Conservation (phyloP, 345 rosid genomes). For the Salix brachista region DNA sequence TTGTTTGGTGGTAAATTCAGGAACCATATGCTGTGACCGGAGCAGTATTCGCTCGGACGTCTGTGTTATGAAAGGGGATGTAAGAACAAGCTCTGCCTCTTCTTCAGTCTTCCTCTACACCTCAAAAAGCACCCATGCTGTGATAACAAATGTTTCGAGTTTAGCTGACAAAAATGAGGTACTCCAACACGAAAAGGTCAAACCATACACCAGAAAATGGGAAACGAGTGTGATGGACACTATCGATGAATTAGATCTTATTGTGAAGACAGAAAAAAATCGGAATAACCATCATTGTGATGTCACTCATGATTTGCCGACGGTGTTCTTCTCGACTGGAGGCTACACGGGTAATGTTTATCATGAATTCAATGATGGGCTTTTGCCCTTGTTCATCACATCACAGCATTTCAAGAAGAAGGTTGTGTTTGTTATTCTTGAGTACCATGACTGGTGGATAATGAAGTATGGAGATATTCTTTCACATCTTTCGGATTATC, state of each 20-base stretch:
- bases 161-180: slow-evolving; percentile 7
- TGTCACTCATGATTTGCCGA: slow-evolving; percentile 58
- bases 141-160: slow-evolving; percentile 17
- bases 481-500: slow-evolving; percentile 52
- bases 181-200: slow-evolving; percentile 51
- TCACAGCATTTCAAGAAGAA: slow-evolving; percentile 63
- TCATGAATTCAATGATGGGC: slow-evolving; percentile 84
- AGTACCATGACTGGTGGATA: slow-evolving; percentile 84
- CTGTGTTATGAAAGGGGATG: slow-evolving; percentile 75
- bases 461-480: slow-evolving; percentile 63
- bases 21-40: slow-evolving; percentile 74
- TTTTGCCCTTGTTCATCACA: slow-evolving; percentile 71
- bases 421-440: slow-evolving; percentile 74
- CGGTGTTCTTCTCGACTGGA: slow-evolving; percentile 76
- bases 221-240: slow-evolving; percentile 68
- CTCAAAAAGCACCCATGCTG: slow-evolving; percentile 16
- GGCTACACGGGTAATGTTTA: slow-evolving; percentile 81
- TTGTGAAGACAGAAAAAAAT: slow-evolving; percentile 28
- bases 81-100: slow-evolving; percentile 58
- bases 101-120: slow-evolving; percentile 58
- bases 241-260: slow-evolving; percentile 55
- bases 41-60: slow-evolving; percentile 57
- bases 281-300: slow-evolving; percentile 38
- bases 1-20: slow-evolving; percentile 36
- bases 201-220: slow-evolving; percentile 89